phyloP scores from a whole-genome alignment of 192 early-diverging fungal species.

The Coemansia sp. region DNA sequence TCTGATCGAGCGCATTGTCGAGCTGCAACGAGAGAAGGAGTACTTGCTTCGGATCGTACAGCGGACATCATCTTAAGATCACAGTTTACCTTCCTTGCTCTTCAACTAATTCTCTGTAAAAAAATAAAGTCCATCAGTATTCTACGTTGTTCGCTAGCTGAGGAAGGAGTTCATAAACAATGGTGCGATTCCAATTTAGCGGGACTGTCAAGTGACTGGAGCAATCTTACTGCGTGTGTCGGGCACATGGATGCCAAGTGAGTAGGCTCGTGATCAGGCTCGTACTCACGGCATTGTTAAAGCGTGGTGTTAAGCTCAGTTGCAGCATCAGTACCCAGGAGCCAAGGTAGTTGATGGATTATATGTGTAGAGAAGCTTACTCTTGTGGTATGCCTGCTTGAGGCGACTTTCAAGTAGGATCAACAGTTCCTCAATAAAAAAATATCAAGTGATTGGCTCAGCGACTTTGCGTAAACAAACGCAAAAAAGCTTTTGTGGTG shows the following conservation, averaged over 20 bases:
- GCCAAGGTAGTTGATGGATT: not conserved
- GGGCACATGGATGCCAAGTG: not conserved
- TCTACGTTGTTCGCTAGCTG: too few species aligned
- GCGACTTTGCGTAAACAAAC: not conserved
- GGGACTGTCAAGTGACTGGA: not conserved
- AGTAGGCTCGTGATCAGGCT: not conserved
- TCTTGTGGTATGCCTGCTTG: too few species aligned
- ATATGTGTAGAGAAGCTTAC: too few species aligned
- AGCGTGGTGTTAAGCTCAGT: not conserved
- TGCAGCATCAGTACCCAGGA: too few species aligned
- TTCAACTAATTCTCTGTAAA: too few species aligned
- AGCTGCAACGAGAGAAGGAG: conserved; percentile 25
- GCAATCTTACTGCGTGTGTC: not conserved
- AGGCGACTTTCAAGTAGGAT: not conserved
- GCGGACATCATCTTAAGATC: not conserved
- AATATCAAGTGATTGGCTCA: not conserved
- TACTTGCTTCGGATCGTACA: conserved; percentile 19
- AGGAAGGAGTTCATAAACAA: too few species aligned
- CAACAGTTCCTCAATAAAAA: not conserved
- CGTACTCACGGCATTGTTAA: not conserved
- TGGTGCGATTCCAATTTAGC: not conserved
- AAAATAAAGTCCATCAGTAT: too few species aligned
- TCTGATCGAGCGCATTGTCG: conserved; percentile 5
- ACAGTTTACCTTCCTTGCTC: too few species aligned
- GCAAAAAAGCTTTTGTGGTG: not conserved